These are phyloP conservation scores for Lichtheimia ramosa DNA, from an alignment of 371 early-diverging fungal species.

Conservation along the genomic window DNA sequence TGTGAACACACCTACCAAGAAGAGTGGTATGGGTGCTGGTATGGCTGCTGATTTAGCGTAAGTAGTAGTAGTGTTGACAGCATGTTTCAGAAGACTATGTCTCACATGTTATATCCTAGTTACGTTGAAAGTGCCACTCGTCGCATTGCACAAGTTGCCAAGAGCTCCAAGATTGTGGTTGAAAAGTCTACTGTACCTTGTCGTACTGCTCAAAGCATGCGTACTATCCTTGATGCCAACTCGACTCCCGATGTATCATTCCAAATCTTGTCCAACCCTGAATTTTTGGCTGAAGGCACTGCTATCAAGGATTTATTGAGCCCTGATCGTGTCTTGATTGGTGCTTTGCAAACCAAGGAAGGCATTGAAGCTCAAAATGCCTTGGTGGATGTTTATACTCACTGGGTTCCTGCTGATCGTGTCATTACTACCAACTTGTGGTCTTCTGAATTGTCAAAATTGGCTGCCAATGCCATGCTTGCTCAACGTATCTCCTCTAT, in stretches of 20 bases:
- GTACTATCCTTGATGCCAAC: constrained; percentile 86
- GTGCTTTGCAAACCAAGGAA: constrained; percentile 77
- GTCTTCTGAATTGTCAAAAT: constrained; percentile 93
- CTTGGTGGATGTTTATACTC: constrained; percentile 76
- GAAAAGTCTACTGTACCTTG: constrained; percentile 97
- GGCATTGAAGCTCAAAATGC: constrained; percentile 78
- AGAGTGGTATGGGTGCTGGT: constrained; percentile 78
- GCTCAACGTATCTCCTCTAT: constrained; percentile 96
- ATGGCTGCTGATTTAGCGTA: constrained; percentile 85
- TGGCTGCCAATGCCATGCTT: constrained; percentile 93
- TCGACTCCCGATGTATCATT: constrained; percentile 72
- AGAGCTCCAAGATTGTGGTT: constrained; percentile 85
- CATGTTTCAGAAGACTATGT: not conserved
- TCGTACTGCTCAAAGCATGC: constrained; percentile 89
- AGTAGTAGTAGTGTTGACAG: constrained; percentile 26
- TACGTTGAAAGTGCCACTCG: constrained; percentile 87
- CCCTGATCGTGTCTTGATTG: constrained; percentile 95
- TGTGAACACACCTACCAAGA: constrained; percentile 90
- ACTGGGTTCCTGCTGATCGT: constrained; percentile 83
- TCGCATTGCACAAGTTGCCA: constrained; percentile 86
- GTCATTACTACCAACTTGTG: constrained; percentile 93
- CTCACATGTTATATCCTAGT: constrained; percentile 30
- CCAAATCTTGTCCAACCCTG: constrained; percentile 94
- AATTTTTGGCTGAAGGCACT: constrained; percentile 96
- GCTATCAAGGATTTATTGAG: constrained; percentile 82